Evolutionary conservation across 1,139 yeast genomes (phyloP), one percentile per base, ranked within the genome.

Genomic region (Hemisphaericaspora lyxosophila): DNA sequence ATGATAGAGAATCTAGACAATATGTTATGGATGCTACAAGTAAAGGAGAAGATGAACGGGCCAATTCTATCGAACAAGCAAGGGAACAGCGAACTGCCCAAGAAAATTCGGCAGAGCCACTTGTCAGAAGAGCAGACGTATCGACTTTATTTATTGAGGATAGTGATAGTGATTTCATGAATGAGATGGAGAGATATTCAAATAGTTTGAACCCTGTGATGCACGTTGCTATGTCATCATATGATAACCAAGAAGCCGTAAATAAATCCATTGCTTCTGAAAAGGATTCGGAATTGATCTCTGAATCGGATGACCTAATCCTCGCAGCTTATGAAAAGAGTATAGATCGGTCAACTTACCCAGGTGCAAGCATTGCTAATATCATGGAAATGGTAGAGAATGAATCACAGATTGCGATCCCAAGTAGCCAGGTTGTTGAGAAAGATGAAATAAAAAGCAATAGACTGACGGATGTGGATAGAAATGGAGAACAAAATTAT

Each of bases 141-240:
- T 11, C 23, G 17, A 14, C 17, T n/a, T 28, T 17, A 9, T 27
- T 16, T 2, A 26, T 43, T 14, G 43, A 39, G 16, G 39, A 43
- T 23, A 42, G 45, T 29, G 47, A 43, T 33, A 20, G 33, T 27
- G 45, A 39, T 2, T 43, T 43, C 22, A 20, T 30, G 9, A 38
- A 31, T 18, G 40, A 39, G 9, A 41, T 43, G 45, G 35, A 27
- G 17, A 26, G 33, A n/a, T 28, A 17, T 28, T 18, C 31, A 7
- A 28, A 28, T 8, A 5, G 4, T 3, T 8, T 4, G 7, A 28
- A 28, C 7, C 23, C 15, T 18, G 31, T 28, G 6, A 14, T 15
- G n/a, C 29, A 26, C 12, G 31, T 18, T 2, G 22, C 16, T 9
- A 28, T 17, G 23, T 28, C 31, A 7, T 28, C 31, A 13, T 28